Evolutionary conservation across 2,329 filamentous ascomycete species (phyloP), one percentile per base, ranked within the genome.

Genomic region (Scedosporium dehoogii): DNA sequence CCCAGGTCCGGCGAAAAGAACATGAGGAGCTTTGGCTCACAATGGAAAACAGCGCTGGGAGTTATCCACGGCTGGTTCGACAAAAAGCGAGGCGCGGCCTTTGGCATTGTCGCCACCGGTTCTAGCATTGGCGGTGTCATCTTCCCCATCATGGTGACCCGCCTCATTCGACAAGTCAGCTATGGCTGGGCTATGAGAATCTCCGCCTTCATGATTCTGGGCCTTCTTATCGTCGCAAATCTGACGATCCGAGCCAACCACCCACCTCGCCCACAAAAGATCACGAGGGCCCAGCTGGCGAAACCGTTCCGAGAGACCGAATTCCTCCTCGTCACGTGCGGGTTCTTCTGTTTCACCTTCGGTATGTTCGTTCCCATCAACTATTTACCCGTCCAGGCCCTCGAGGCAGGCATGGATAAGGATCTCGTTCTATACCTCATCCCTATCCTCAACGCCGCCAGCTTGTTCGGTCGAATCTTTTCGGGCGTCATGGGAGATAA

Each of bases 371-470:
- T 75, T 0, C 74, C 75, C 0, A 72, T 76, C 67, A 70, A 73
- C 63, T 75, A 72, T 62, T 63, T 76, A 18, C 65, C 70, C 3
- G 68, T 72, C 5, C 69, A 74, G 44, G 74, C 73, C 0, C 63
- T 71, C 1, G 63, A 66, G 2, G 66, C 65, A 7, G 71, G 71
- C 9, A 68, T 76, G 63, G 58, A 66, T 16, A 63, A 66, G 0
- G 64, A 68, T 5, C 56, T 76, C 3, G 70, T 67, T 3, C 67
- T 73, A 29, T 76, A 75, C 59, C 65, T 77, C 4, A 61, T 76
- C 2, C 67, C 75, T 2, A 76, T 76, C 3, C 69, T 78, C 58
- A 77, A 77, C 64, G 73, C 73, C 0, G 73, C 69, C 3, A 71
- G 71, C 60, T 67, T 78, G 2, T 72, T 77, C 48, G 76, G 74